Base-by-base conservation (phyloP, 1,139 yeast genomes). In the Saccharomyces hybrid region DNA sequence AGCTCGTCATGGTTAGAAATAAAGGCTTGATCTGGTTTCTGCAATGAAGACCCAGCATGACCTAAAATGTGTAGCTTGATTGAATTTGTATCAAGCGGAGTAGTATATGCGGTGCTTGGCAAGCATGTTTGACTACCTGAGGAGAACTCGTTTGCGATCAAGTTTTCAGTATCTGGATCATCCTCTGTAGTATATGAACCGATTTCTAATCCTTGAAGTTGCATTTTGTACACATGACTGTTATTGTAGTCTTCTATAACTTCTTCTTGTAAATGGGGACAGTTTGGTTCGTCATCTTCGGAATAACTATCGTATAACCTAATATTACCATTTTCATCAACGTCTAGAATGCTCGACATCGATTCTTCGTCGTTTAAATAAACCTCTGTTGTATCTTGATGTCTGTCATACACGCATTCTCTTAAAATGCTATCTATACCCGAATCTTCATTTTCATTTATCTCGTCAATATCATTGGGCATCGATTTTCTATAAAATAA, bases 211-310 rank as follows among this genome's bases (percentile, higher is more conserved):
- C 49, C 7, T 21, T 48, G 4, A 7, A 29, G 47, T 11, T 27
- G 14, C 58, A 60, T 52, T 38, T 60, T 58, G 52, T 61, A 62
- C 14, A 57, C 53, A 41, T 58, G 57, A 26, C 58, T 58, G 14
- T 61, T 57, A 46, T 62, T 62, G 42, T 60, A 62, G 26, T 59
- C 53, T 50, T 63, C 61, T 6, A 63, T 57, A 9, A 62, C 60
- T 47, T 58, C 61, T 19, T 59, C 50, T 42, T 60, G 58, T 21
- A 56, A 50, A 7, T 51, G 53, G 31, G 51, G 58, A 34, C 52
- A 31, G n/a, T 51, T 52, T 26, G 56, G 24, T 29, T 50, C 28
- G 19, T 42, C 44, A 28, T 51, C 51, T 4, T 50, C 52, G 14
- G 53, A 48, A 28, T 52, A 56, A 31, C 24, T 46, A 12, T 44